Evolutionary conservation across 2,329 filamentous ascomycete species (phyloP), one percentile per base, ranked within the genome.

Genomic region (Sphaerulina populicola): DNA sequence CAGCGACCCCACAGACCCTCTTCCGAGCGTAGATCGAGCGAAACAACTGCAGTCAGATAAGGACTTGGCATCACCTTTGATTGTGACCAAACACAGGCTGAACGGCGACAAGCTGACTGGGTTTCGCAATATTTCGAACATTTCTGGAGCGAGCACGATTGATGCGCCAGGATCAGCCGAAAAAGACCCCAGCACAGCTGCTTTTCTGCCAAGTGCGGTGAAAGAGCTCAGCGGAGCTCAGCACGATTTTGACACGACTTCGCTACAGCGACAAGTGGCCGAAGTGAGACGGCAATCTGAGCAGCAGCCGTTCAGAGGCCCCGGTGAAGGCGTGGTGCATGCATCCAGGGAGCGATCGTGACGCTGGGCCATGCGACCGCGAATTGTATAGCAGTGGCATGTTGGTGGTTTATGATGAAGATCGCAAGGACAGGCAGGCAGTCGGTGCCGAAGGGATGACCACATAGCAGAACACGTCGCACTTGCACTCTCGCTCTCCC

Each of bases 131-230:
- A 69, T 66, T 30, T 66, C 69, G 8, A 58, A 62, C 47, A 69
- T 66, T 31, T 66, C 69, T 5, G 71, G 68, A 18, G 70, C 68
- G 1, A 67, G 63, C 53, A 67, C 64, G 2, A 64, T 67, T 39
- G 64, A 66, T 38, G 64, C 64, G 15, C 58, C 58, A 9, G 57
- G 56, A n/a, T 60, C 58, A 9, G 55, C 55, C 10, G 60, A 62
- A 41, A 60, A 57, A 47, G 49, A 56, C 12, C 31, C 43, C 9
- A 42, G 50, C 41, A 51, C 53, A 15, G 48, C 49, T 8, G 48
- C 49, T 8, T 49, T 56, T 10, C 12, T 18, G 4, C 48, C 50
- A 30, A 54, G 55, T 1, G 47, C 58, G 5, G 46, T 49, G n/a
- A 58, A 54, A 50, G 61, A 62, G 29, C 18, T 47, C 11, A 57